Conservation (phyloP, 164 flowering plant species). For the Echeveria elegans region DNA sequence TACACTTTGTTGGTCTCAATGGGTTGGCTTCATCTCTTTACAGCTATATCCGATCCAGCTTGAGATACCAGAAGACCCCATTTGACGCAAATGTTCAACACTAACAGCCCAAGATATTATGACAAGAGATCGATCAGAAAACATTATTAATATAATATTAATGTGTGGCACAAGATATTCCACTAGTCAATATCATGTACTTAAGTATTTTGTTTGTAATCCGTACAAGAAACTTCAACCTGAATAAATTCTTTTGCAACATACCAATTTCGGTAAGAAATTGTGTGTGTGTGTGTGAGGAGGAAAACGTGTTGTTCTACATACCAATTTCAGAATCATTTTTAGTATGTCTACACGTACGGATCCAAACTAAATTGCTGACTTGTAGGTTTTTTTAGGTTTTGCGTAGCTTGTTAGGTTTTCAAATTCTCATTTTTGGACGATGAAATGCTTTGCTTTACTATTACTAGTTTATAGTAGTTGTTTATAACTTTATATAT, state of each 20-base stretch:
- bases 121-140: neutral
- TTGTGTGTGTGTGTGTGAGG: too few relatives aligned
- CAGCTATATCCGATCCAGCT: neutral
- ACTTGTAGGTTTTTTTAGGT: too few relatives aligned
- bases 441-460: too few relatives aligned
- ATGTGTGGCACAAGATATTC: neutral
- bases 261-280: neutral
- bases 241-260: neutral
- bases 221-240: neutral
- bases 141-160: too few relatives aligned
- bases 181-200: neutral
- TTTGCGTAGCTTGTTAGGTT: too few relatives aligned
- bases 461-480: too few relatives aligned
- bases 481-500: too few relatives aligned
- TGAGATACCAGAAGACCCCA: neutral
- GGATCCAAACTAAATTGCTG: too few relatives aligned
- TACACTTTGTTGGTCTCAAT: neutral
- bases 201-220: neutral
- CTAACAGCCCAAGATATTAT: neutral
- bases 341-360: too few relatives aligned
- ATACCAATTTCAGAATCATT: too few relatives aligned
- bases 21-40: slow-evolving; percentile 1
- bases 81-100: neutral
- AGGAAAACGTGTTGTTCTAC: too few relatives aligned
- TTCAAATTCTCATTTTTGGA: too few relatives aligned